These are phyloP conservation scores for Blastocystis sp. DNA, from an alignment of 352 stramenopile species.

Conservation along the genomic window DNA sequence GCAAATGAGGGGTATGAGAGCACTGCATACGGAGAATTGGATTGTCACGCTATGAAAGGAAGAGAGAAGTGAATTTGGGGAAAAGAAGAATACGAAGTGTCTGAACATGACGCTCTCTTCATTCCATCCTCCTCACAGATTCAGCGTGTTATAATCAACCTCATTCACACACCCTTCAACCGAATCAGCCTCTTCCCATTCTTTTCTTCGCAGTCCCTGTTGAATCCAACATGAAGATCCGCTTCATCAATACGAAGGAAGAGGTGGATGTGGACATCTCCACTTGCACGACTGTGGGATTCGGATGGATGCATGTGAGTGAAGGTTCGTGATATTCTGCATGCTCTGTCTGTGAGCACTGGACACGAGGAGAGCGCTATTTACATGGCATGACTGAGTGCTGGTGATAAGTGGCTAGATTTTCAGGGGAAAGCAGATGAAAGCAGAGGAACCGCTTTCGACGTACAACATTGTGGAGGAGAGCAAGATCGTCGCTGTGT, in stretches of 20 bases:
- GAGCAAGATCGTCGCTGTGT: conserved; percentile 21
- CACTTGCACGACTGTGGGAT: conserved; percentile 18
- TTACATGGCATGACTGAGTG: neutral
- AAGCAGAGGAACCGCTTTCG: conserved; percentile 4
- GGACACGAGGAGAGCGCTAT: conserved; percentile 7
- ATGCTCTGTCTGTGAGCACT: neutral
- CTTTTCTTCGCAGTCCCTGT: neutral
- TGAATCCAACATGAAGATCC: conserved; percentile 11
- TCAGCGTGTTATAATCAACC: too few relatives aligned
- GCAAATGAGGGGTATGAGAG: too few relatives aligned
- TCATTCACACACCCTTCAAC: too few relatives aligned
- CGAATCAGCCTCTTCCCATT: neutral
- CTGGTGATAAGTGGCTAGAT: neutral
- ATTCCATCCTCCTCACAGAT: too few relatives aligned
- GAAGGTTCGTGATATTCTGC: conserved; percentile 54
- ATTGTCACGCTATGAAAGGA: neutral
- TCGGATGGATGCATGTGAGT: neutral
- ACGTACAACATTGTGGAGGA: neutral
- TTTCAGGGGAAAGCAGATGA: conserved; percentile 1
- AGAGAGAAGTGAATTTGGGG: neutral
- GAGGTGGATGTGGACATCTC: conserved; percentile 34
- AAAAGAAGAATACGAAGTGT: neutral
- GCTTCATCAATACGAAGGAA: conserved; percentile 21
- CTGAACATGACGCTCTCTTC: neutral
- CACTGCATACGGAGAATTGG: too few relatives aligned